Evolutionary conservation across 306 rosid species (phyloP).

Genomic region (Begonia fuchsioides): DNA sequence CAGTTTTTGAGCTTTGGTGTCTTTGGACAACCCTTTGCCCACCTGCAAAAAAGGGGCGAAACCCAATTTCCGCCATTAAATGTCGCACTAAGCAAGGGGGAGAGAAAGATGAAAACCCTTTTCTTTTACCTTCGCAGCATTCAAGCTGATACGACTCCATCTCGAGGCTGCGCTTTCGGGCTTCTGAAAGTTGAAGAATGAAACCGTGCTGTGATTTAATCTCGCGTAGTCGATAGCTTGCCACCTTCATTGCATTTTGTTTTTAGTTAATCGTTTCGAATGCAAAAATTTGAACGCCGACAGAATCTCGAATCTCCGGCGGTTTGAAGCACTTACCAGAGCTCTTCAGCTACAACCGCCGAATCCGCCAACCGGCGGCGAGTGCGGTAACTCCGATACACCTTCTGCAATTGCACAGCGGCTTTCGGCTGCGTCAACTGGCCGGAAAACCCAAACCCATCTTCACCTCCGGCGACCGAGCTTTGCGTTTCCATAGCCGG

Average conservation of each 20-base stretch:
- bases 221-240: slow-evolving; percentile 59
- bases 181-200: slow-evolving; percentile 53
- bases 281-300: no score
- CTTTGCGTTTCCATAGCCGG: slow-evolving; percentile 4
- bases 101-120: neutral
- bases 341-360: slow-evolving; percentile 86
- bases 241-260: slow-evolving; percentile 45
- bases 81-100: no score
- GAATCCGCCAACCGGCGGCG: slow-evolving; percentile 88
- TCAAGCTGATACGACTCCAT: slow-evolving; percentile 55
- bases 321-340: slow-evolving; percentile 34
- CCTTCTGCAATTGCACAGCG: slow-evolving; percentile 59
- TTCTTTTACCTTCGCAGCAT: slow-evolving; percentile 80
- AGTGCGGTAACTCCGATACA: slow-evolving; percentile 75
- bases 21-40: slow-evolving; percentile 75
- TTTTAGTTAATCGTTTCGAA: neutral
- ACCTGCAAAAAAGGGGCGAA: slow-evolving; percentile 33
- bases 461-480: slow-evolving; percentile 3
- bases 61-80: neutral
- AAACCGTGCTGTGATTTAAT: slow-evolving; percentile 59
- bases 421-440: slow-evolving; percentile 12
- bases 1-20: slow-evolving; percentile 77
- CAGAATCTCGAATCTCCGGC: no score
- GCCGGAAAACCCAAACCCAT: neutral
- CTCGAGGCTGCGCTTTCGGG: slow-evolving; percentile 52